A percentile compares a stretch with the other conserved stretches of the same genome.
Conservation (phyloP, 2,329 filamentous ascomycete species). For the Stagonosporopsis tanaceti region DNA sequence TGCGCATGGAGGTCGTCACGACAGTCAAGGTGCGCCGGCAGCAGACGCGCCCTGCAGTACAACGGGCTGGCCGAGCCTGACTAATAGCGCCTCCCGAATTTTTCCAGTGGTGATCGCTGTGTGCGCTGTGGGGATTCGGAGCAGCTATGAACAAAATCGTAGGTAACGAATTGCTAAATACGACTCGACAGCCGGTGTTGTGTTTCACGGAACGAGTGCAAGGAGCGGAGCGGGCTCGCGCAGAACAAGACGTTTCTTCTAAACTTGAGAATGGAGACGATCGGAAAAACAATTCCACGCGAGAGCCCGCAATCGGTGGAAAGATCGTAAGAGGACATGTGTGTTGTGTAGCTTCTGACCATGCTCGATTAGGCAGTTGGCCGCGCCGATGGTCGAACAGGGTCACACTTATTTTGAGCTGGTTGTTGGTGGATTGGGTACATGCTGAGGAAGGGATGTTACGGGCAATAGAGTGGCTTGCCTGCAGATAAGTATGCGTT, state of each 20-base stretch:
- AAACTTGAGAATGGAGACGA: slow-evolving; percentile 4
- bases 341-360: slow-evolving; percentile 34
- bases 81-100: slow-evolving; percentile 19
- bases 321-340: slow-evolving; percentile 28
- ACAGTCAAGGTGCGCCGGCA: slow-evolving; percentile 1
- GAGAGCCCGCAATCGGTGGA: slow-evolving; percentile 23
- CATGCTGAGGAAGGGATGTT: slow-evolving; percentile 2
- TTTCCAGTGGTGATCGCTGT: slow-evolving; percentile 12
- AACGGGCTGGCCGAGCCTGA: slow-evolving; percentile 16
- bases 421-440: slow-evolving; percentile 22
- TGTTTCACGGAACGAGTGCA: slow-evolving; percentile 23
- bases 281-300: neutral
- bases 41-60: slow-evolving; percentile 9
- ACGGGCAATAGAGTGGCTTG: slow-evolving; percentile 12
- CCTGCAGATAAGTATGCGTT: slow-evolving; percentile 11
- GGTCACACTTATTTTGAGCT: slow-evolving; percentile 36
- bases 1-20: slow-evolving; percentile 5
- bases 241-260: slow-evolving; percentile 2
- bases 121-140: slow-evolving; percentile 18
- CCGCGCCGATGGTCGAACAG: slow-evolving; percentile 31
- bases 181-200: slow-evolving; percentile 16
- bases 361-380: slow-evolving; percentile 15
- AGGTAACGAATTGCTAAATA: slow-evolving; percentile 27
- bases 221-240: slow-evolving; percentile 10
- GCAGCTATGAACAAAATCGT: slow-evolving; percentile 11